Conservation (phyloP, 768 basidiomycete genomes). For the Lactarius psammicola region DNA sequence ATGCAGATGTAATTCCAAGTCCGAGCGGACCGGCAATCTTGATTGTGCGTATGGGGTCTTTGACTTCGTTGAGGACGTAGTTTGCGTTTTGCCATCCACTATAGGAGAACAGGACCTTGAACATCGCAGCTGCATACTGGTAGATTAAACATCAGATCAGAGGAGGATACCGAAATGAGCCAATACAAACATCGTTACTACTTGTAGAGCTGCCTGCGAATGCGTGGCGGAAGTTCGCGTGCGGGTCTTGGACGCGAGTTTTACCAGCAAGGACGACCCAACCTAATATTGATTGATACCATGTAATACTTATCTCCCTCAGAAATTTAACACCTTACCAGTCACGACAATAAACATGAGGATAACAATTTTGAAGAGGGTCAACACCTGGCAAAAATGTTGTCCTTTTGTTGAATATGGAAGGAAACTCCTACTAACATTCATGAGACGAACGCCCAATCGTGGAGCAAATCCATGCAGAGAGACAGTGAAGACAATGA, state of each 20-base stretch:
- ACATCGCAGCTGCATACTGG: conserved; percentile 59
- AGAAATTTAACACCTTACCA: conserved; percentile 31
- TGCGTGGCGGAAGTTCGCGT: conserved; percentile 54
- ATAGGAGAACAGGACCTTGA: conserved; percentile 53
- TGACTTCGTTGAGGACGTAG: conserved; percentile 60
- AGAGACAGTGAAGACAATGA: conserved; percentile 49
- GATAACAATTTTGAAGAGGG: conserved; percentile 54
- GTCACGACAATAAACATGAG: conserved; percentile 55
- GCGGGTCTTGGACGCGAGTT: conserved; percentile 55
- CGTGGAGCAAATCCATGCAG: conserved; percentile 53
- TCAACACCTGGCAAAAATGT: conserved; percentile 40
- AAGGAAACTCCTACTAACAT: conserved; percentile 36
- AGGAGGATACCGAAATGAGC: background rate
- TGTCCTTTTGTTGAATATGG: background rate
- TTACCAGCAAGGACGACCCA: conserved; percentile 60
- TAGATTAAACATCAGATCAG: background rate
- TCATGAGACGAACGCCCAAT: conserved; percentile 53
- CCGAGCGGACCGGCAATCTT: conserved; percentile 62
- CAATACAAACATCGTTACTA: conserved; percentile 43
- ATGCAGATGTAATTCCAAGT: conserved; percentile 48
- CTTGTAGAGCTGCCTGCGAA: conserved; percentile 57
- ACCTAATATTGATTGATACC: conserved; percentile 34
- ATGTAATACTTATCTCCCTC: background rate
- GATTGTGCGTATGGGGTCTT: conserved; percentile 57
- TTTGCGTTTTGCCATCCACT: conserved; percentile 57